These are phyloP conservation scores for Phytophthora niederhauseri DNA, from an alignment of 352 stramenopile species.

Conservation along the genomic window DNA sequence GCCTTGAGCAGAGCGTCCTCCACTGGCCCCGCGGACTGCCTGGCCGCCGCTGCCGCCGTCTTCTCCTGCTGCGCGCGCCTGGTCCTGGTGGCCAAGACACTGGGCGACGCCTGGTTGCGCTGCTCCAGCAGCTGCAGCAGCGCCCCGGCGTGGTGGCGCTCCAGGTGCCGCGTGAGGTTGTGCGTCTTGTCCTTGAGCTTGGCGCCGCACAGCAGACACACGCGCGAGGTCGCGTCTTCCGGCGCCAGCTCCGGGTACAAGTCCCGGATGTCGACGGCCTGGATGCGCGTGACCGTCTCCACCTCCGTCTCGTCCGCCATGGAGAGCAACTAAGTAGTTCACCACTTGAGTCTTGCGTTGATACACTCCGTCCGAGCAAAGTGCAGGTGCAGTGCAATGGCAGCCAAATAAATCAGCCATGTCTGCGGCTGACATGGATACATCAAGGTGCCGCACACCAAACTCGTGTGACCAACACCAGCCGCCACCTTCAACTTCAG, in stretches of 20 bases:
- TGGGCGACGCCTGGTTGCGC: conserved; percentile 35
- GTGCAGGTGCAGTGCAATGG: not conserved
- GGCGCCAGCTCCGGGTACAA: conserved; percentile 46
- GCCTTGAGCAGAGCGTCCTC: conserved; percentile 23
- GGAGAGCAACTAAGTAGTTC: too few relatives aligned
- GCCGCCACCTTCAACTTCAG: not conserved
- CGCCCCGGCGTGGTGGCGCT: conserved; percentile 55
- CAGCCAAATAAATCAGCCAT: conserved; percentile 27
- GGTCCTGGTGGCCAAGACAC: conserved; percentile 9
- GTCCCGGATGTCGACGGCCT: conserved; percentile 55
- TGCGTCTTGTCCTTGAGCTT: conserved; percentile 72
- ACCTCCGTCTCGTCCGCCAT: conserved; percentile 63
- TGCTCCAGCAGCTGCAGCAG: conserved; percentile 60
- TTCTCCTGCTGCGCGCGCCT: conserved; percentile 21
- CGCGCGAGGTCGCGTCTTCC: conserved; percentile 47
- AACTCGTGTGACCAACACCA: not conserved
- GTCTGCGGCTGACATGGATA: conserved; percentile 27
- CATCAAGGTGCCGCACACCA: conserved; percentile 7
- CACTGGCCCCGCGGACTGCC: conserved; percentile 11
- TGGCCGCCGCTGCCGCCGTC: conserved; percentile 12
- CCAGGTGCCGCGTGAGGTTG: conserved; percentile 66
- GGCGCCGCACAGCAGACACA: conserved; percentile 52
- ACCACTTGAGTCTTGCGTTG: too few relatives aligned
- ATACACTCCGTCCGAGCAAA: conserved; percentile 11
- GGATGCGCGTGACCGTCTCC: conserved; percentile 57